These are phyloP conservation scores for Erythrophleum fordii DNA, from an alignment of 306 rosid species.

Conservation along the genomic window DNA sequence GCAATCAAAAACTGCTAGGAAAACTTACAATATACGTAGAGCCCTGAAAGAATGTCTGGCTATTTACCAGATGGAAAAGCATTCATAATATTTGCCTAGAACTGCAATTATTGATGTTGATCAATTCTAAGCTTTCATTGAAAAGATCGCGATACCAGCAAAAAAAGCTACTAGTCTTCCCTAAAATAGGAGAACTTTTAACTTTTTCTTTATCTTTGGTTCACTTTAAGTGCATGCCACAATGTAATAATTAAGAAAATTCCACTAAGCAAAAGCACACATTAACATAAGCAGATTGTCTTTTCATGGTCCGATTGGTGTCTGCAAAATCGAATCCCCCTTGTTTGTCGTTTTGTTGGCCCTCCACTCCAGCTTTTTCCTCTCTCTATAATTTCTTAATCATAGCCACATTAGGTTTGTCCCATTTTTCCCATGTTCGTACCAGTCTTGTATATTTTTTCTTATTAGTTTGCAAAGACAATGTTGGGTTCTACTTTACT, in stretches of 20 bases:
- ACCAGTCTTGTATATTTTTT: background rate
- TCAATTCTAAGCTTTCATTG: too few species aligned
- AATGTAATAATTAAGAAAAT: constrained; percentile 25
- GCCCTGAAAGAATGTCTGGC: too few species aligned
- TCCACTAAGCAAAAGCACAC: constrained; percentile 27
- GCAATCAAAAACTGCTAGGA: too few species aligned
- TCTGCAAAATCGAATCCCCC: background rate
- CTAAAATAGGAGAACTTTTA: constrained; percentile 21
- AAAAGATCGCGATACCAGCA: too few species aligned
- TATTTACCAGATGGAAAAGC: too few species aligned
- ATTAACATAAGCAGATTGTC: constrained; percentile 27
- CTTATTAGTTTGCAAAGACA: background rate
- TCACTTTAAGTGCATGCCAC: constrained; percentile 35
- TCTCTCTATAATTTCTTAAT: too few species aligned
- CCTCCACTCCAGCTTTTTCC: too few species aligned
- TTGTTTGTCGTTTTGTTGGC: background rate
- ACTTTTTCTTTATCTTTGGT: background rate
- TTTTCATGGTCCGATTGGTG: constrained; percentile 6
- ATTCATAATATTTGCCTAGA: too few species aligned
- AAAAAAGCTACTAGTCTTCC: background rate
- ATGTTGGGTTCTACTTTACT: background rate
- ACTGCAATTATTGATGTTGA: too few species aligned
- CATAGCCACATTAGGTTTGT: background rate
- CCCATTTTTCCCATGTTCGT: background rate
- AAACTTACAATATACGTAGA: too few species aligned